Conservation (phyloP, 2,329 filamentous ascomycete species). For the Blumeriella jaapii region DNA sequence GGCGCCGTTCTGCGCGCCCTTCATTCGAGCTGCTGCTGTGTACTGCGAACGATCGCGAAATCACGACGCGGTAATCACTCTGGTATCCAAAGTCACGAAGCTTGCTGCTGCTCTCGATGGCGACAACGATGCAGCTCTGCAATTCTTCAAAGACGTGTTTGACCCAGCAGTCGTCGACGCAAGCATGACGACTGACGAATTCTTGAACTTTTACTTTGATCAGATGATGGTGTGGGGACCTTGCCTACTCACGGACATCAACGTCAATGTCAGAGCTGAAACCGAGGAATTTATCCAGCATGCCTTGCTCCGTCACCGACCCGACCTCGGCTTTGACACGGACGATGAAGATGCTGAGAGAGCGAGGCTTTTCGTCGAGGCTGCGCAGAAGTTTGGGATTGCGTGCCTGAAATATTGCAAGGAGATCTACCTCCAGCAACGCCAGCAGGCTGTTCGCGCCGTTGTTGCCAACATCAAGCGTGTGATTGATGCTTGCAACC, state of each 20-base stretch:
- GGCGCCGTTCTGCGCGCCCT: constrained; percentile 15
- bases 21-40: constrained; percentile 23
- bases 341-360: constrained; percentile 12
- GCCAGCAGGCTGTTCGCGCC: constrained; percentile 21
- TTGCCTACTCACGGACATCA: constrained; percentile 38
- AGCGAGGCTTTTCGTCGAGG: constrained; percentile 4
- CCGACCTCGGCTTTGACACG: constrained; percentile 10
- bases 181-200: constrained; percentile 29
- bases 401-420: constrained; percentile 24
- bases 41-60: constrained; percentile 24
- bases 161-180: constrained; percentile 8
- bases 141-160: constrained; percentile 25
- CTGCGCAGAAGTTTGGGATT: constrained; percentile 20
- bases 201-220: constrained; percentile 29
- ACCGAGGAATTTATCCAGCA: constrained; percentile 27
- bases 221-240: constrained; percentile 39
- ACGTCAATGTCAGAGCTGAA: constrained; percentile 32
- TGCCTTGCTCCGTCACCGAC: constrained; percentile 13
- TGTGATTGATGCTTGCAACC: constrained; percentile 18
- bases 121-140: constrained; percentile 24
- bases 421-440: constrained; percentile 21
- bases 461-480: constrained; percentile 19
- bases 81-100: constrained; percentile 19
- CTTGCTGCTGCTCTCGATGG: constrained; percentile 15
- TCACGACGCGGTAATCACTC: constrained; percentile 10